Base-by-base conservation (phyloP, 164 flowering plant genomes). In the Magnolia changhungtana region DNA sequence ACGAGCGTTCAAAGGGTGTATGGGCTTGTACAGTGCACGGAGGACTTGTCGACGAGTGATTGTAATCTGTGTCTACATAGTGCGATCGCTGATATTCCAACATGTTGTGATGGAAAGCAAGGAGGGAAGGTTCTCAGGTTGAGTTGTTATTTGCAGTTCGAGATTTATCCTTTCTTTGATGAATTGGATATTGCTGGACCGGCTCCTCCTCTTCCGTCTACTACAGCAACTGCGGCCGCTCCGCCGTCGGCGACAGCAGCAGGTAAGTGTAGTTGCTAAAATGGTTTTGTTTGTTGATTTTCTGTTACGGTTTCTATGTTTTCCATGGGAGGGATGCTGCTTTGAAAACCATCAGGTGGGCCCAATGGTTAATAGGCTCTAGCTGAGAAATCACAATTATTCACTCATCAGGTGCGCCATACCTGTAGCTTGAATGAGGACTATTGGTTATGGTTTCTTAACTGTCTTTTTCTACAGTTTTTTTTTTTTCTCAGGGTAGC, bases 81-180 rank as follows among this genome's bases (percentile, higher is more conserved):
- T 31, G 85, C 84, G 1, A 68, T 85, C 2, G 76, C 70, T 18
- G 80, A 83, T 24, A 67, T 86, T 71, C 86, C 86, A 5, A 80
- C 76, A 45, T 89, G 88, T 52, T 89, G 88, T 71, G 84, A 82
- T 63, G 88, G 86, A 8, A 87, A 83, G 66, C 58, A 66, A 79
- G 91, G 93, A 19, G 93, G 89, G 14, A 80, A 87, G n/a, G 86
- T 90, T 55, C 76, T 85, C 31, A 81, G 85, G 27, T 85, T 80
- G 52, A 87, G 89, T 76, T 90, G 93, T 71, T 83, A 87, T 64
- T 13, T 90, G 8, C 78, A 88, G 78, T 90, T 85, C 63, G 93
- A 90, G 72, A 52, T 81, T 14, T 88, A 85, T 55, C 88, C 88
- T 7, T 85, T 89, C 19, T n/a, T 52, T 9, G 7, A 67, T 16